Percentiles rank a stretch among this genome's conserved stretches.
Conservation (phyloP, 176 grass and related monocot genomes). For the Aegilops tauschii region DNA sequence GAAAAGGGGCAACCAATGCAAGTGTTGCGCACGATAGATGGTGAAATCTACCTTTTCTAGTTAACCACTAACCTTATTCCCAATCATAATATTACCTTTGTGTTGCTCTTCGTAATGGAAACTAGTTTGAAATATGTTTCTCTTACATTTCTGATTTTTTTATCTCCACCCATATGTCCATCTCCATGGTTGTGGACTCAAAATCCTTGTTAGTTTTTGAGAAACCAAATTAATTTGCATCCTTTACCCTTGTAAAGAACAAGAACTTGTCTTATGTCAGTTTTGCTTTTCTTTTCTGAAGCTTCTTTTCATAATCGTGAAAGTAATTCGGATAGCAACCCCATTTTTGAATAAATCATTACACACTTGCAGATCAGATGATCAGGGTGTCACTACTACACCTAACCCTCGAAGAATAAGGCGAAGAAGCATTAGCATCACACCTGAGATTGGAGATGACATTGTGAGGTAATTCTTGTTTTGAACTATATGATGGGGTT, state of each 20-base stretch:
- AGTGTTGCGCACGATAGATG: background rate
- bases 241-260: background rate
- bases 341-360: conserved; percentile 18
- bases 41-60: background rate
- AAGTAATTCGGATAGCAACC: conserved; percentile 1
- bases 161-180: background rate
- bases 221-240: background rate
- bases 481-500: conserved; percentile 21
- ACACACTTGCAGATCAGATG: conserved; percentile 76
- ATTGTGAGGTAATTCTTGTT: conserved; percentile 81
- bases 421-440: conserved; percentile 96
- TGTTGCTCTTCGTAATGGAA: background rate
- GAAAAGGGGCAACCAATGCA: background rate
- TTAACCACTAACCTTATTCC: background rate
- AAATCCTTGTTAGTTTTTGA: background rate
- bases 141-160: background rate
- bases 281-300: background rate
- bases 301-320: conserved; percentile 17
- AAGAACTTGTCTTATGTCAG: background rate
- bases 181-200: background rate
- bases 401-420: conserved; percentile 77
- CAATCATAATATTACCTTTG: background rate
- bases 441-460: conserved; percentile 97
- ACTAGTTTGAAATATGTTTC: background rate
- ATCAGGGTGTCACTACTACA: conserved; percentile 56